Percentiles rank a stretch among this genome's conserved stretches.
Evolutionary conservation across 2,329 filamentous ascomycete genomes (phyloP).

Genomic region (Colletotrichum graminicola): DNA sequence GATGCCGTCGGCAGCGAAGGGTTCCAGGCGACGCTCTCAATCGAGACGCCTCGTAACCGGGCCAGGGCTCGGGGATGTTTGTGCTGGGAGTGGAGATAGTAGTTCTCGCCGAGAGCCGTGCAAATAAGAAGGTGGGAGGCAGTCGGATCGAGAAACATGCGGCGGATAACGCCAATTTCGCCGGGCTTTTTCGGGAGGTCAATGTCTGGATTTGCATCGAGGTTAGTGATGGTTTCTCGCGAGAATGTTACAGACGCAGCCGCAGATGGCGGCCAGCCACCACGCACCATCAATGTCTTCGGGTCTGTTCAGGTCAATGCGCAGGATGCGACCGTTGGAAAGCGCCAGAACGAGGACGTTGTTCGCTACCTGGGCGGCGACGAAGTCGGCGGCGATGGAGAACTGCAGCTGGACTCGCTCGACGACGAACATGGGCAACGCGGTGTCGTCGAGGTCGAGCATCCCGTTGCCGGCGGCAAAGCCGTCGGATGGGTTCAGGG

Average conservation of each 20-base stretch:
- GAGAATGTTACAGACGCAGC: conserved; percentile 21
- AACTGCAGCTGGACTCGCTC: conserved; percentile 94
- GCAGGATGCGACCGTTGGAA: conserved; percentile 89
- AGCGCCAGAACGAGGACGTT: conserved; percentile 95
- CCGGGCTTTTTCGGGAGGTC: conserved; percentile 94
- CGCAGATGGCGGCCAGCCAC: conserved; percentile 33
- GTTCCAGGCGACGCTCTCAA: conserved; percentile 95
- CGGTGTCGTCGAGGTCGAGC: conserved; percentile 68
- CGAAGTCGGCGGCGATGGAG: conserved; percentile 93
- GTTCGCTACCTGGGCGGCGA: conserved; percentile 95
- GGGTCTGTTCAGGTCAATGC: conserved; percentile 93
- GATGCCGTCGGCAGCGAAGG: conserved; percentile 92
- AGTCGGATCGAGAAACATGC: conserved; percentile 97
- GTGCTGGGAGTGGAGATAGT: conserved; percentile 96
- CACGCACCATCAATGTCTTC: conserved; percentile 89
- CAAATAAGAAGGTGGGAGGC: conserved; percentile 94
- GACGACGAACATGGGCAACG: conserved; percentile 93
- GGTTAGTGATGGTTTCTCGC: conserved; percentile 27
- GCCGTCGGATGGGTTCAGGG: conserved; percentile 77
- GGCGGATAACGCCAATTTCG: conserved; percentile 91
- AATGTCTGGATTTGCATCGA: conserved; percentile 76
- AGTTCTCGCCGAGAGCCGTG: conserved; percentile 94
- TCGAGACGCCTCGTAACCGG: conserved; percentile 84
- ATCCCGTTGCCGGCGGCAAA: conserved; percentile 75
- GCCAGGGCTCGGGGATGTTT: conserved; percentile 86